phyloP scores from a whole-genome alignment of 345 rosid genomes.

The Raphanus raphanistrum region DNA sequence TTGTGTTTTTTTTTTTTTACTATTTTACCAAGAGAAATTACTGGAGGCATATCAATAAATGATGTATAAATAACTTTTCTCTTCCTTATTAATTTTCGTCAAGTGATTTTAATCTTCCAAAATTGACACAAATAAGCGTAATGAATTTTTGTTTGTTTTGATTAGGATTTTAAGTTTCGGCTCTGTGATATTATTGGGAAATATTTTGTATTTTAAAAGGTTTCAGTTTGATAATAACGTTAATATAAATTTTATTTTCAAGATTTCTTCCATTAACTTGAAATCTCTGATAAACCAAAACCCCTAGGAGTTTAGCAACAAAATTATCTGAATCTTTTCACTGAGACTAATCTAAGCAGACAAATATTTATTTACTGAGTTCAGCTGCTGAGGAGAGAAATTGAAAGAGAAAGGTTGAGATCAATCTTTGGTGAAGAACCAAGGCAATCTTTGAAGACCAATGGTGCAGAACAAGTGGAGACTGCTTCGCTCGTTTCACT shows the following conservation, averaged over 20 bases:
- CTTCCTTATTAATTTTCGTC: not conserved
- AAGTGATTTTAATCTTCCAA: not conserved
- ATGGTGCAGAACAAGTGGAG: constrained; percentile 50
- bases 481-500: constrained; percentile 75
- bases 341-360: constrained; percentile 26
- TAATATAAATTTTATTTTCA: constrained; percentile 1
- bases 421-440: constrained; percentile 41
- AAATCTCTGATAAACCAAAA: constrained; percentile 12
- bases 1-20: not conserved
- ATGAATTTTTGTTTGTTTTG: not conserved
- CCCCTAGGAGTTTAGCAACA: constrained; percentile 7
- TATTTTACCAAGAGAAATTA: not conserved
- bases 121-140: not conserved
- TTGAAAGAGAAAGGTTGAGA: constrained; percentile 65
- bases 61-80: not conserved
- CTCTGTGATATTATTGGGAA: not conserved
- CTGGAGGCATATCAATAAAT: not conserved
- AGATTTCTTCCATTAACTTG: constrained; percentile 8
- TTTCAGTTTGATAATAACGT: not conserved
- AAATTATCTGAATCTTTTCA: constrained; percentile 10
- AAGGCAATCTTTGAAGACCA: constrained; percentile 41
- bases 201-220: not conserved
- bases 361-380: too few relatives aligned
- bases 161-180: not conserved
- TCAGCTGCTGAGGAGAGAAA: constrained; percentile 68